Evolutionary conservation across 2,329 filamentous ascomycete genomes (phyloP), one percentile per base, ranked within the genome.

Genomic region (Aspergillus phoenicis): DNA sequence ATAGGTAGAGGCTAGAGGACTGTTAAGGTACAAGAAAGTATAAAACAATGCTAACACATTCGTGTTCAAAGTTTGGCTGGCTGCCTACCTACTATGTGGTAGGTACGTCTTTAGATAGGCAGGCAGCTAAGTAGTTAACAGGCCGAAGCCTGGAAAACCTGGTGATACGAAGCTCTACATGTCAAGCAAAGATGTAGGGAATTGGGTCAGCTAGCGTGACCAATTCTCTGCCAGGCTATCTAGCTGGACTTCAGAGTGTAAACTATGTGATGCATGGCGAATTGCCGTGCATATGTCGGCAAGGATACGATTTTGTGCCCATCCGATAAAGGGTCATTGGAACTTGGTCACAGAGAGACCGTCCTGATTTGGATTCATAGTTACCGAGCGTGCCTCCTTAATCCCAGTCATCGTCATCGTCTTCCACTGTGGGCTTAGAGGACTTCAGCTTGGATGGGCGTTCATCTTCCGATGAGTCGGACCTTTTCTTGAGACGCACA

Each of bases 401-500:
- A 71, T 87, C 84, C 84, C 84, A 87, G 73, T 86, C 84, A 66
- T 83, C 82, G 65, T 84, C 82, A 59, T 82, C 78, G 26, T 81
- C 78, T 68, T 76, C 79, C 60, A 80, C 77, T 62, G 78, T 48
- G 2, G 58, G 55, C 8, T 24, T 77, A 48, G 66, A 45, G 24
- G 53, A 56, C 53, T 56, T 64, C 52, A 81, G 72, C 68, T 82
- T 83, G 69, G 82, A 81, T 69, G 84, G 82, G 55, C 80, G 81
- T 71, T 83, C 83, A 66, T 80, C 78, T 48, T 84, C 73, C 48
- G 81, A 81, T 67, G 87, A 84, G 68, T 89, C 84, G 67, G 86
- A 83, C 39, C 67, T 61, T 66, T 78, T 69, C 78, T 88, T 81
- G 38, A 97, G 82, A 58, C 95, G 87, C 77, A 91, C 85, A 74